phyloP scores from a whole-genome alignment of 306 rosid species.

The Ceratonia siliqua region DNA sequence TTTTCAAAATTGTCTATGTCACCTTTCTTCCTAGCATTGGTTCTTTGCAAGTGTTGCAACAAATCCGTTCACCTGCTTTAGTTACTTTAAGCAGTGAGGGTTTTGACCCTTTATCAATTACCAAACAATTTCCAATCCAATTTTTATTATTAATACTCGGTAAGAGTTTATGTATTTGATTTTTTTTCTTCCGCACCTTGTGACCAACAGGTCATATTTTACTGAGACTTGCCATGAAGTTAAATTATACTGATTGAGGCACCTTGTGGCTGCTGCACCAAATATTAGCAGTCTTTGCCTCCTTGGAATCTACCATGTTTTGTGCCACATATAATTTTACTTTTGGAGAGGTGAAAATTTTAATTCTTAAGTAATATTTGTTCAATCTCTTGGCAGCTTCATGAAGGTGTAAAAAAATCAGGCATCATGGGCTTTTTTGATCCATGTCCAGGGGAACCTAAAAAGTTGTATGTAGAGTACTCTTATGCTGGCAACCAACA shows the following conservation, averaged over 20 bases:
- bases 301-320: not conserved
- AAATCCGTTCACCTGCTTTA: not conserved
- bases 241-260: not conserved
- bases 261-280: not conserved
- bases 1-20: too few relatives aligned
- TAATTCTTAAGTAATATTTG: not conserved
- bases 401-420: slow-evolving; percentile 87
- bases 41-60: not conserved
- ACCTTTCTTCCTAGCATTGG: too few relatives aligned
- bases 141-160: not conserved
- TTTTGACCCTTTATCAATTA: slow-evolving; percentile 2
- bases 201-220: not conserved
- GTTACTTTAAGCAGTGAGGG: not conserved
- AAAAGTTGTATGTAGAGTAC: slow-evolving; percentile 74
- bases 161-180: not conserved
- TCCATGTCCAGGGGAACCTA: slow-evolving; percentile 88
- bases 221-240: not conserved
- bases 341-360: not conserved
- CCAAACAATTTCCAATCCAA: not conserved
- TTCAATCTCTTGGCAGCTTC: slow-evolving; percentile 69
- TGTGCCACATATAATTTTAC: not conserved
- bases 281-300: not conserved
- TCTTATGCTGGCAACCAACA: slow-evolving; percentile 53
- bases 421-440: slow-evolving; percentile 97
- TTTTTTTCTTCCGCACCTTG: not conserved